Evolutionary conservation across 352 stramenopile genomes (phyloP).

Genomic region (Globisporangium spiculum): DNA sequence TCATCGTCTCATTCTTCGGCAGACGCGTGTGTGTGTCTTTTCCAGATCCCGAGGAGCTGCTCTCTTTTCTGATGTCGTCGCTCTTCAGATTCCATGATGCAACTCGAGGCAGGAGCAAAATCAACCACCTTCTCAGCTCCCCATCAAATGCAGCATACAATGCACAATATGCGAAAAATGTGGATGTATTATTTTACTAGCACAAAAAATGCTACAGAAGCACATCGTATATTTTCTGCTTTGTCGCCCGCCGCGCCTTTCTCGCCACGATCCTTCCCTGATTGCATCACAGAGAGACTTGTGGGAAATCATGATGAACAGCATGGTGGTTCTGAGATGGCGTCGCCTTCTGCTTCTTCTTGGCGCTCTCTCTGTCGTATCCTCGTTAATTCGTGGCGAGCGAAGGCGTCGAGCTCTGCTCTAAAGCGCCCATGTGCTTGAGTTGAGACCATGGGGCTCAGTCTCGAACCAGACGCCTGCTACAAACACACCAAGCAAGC

Average conservation of each 20-base stretch:
- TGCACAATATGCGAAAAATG: background rate
- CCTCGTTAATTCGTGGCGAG: background rate
- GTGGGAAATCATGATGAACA: background rate
- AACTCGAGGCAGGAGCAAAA: background rate
- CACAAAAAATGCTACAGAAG: background rate
- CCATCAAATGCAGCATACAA: background rate
- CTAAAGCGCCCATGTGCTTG: background rate
- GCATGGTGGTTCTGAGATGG: background rate
- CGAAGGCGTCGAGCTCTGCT: background rate
- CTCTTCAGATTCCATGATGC: background rate
- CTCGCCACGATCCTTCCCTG: background rate
- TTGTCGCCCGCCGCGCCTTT: background rate
- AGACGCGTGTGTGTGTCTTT: background rate
- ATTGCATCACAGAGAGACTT: conserved; percentile 1
- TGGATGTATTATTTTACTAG: background rate
- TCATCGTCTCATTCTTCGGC: background rate
- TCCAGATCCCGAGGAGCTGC: background rate
- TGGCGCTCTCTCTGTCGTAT: background rate
- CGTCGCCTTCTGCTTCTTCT: background rate
- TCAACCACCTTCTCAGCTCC: background rate
- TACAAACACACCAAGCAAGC: background rate
- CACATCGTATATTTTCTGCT: background rate
- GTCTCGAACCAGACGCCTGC: conserved; percentile 7
- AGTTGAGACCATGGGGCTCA: background rate
- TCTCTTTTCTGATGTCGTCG: background rate